phyloP scores from a whole-genome alignment of 768 basidiomycete genomes.

The Mycena rebaudengoi region DNA sequence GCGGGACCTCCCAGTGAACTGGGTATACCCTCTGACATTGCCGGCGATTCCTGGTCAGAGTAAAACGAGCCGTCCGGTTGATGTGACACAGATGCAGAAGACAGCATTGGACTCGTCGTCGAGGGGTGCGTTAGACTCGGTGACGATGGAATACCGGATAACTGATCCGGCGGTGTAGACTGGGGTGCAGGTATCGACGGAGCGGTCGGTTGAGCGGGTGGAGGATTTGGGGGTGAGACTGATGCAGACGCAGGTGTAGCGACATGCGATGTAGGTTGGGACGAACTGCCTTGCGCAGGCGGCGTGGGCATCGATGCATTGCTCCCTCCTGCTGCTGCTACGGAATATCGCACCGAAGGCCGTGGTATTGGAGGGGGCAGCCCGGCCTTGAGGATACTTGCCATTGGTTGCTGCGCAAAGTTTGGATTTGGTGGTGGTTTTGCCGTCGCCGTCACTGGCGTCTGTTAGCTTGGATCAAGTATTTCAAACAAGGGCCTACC shows the following conservation, averaged over 20 bases:
- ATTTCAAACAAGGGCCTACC: slow-evolving; percentile 47
- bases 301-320: slow-evolving; percentile 43
- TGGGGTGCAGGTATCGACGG: slow-evolving; percentile 50
- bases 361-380: slow-evolving; percentile 64
- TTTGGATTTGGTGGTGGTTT: slow-evolving; percentile 86
- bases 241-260: slow-evolving; percentile 39
- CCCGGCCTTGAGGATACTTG: slow-evolving; percentile 78
- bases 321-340: slow-evolving; percentile 85
- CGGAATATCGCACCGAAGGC: slow-evolving; percentile 83
- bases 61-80: slow-evolving; percentile 75
- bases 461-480: slow-evolving; percentile 20
- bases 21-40: slow-evolving; percentile 70
- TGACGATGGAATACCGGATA: slow-evolving; percentile 64
- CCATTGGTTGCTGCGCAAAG: slow-evolving; percentile 80
- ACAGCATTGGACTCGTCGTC: slow-evolving; percentile 82
- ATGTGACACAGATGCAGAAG: slow-evolving; percentile 74
- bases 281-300: slow-evolving; percentile 34
- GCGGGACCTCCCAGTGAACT: slow-evolving; percentile 53
- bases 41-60: slow-evolving; percentile 77
- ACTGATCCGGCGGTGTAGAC: slow-evolving; percentile 47
- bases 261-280: slow-evolving; percentile 31
- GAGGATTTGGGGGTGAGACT: slow-evolving; percentile 42
- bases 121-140: slow-evolving; percentile 90
- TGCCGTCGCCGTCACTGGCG: slow-evolving; percentile 40
- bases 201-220: slow-evolving; percentile 45